Conservation (phyloP, 345 rosid species). For the Gossypium longicalyx region DNA sequence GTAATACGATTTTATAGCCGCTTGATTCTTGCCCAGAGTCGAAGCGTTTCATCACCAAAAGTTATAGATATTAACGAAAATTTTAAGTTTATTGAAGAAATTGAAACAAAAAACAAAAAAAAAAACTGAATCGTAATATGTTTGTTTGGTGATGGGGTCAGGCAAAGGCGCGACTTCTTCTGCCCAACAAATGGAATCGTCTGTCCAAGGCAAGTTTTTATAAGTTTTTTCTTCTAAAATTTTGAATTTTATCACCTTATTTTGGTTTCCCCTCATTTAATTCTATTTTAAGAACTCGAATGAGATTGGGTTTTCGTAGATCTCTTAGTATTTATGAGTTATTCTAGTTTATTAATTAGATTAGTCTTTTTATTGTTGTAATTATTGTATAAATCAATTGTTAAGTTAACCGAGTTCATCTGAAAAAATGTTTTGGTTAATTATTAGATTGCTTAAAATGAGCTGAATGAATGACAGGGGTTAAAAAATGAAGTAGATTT, state of each 20-base stretch:
- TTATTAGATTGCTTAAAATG: not conserved
- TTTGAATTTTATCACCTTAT: not conserved
- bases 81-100: not conserved
- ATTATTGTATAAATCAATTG: not conserved
- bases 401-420: not conserved
- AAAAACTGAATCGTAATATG: not conserved
- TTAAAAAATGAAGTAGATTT: not conserved
- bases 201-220: constrained; percentile 26
- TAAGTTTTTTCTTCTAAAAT: not conserved
- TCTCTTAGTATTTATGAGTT: not conserved
- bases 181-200: constrained; percentile 20
- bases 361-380: not conserved
- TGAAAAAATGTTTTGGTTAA: not conserved
- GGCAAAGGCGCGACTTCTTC: constrained; percentile 30
- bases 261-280: not conserved
- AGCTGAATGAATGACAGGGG: not conserved
- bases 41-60: not conserved
- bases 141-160: constrained; percentile 26
- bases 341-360: not conserved
- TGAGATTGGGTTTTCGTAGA: not conserved
- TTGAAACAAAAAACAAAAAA: not conserved
- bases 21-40: constrained; percentile 2
- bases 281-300: not conserved
- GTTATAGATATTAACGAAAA: not conserved
- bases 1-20: not conserved